Base-by-base conservation (phyloP, 1,284 basidiomycete species). In the Ustilago sp. region DNA sequence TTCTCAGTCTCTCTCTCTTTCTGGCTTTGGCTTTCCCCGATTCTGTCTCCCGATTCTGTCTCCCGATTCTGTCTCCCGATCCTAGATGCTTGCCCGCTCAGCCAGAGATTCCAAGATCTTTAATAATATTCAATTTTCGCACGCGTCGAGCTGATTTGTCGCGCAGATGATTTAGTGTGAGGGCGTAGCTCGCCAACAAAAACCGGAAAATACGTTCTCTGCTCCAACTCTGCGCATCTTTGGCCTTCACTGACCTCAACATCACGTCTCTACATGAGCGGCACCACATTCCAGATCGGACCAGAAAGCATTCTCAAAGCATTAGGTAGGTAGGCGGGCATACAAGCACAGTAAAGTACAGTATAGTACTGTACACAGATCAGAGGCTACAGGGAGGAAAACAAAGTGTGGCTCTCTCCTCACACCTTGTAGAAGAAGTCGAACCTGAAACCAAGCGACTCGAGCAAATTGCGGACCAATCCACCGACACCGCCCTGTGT, bases 401-500 rank as follows among this genome's bases (percentile, higher is more conserved):
- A 23, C 15, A 12, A 6, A 15, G 5, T 13, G 32, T 2, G 23
- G 31, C 31, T 13, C 19, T 63, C 51, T 67, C n/a, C 19, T 63
- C 51, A 72, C 39, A 56, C 45, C 61, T 73, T 73, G 64, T 66
- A 75, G 68, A 75, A 63, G 54, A 75, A 63, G 54, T 75, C 73
- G 31, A 75, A 74, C 47, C 74, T 67, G 78, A 85, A 86, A 12
- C 82, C 83, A 3, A 86, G 65, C 43, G 84, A 68, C 54, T 86
- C 84, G 50, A 84, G 67, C 59, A 86, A 68, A 45, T 60, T 83
- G 57, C 85, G 79, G 15, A 85, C 85, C 35, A 86, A 54, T 2
- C 74, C 75, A 9, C 86, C 86, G 28, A 87, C 57, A 9, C 80
- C 81, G 32, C 67, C 67, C 47, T 78, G 67, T 15, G 85, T 69